Evolutionary conservation across 2,329 filamentous ascomycete species (phyloP), one percentile per base, ranked within the genome.

Genomic region (Salinomyces thailandicus): DNA sequence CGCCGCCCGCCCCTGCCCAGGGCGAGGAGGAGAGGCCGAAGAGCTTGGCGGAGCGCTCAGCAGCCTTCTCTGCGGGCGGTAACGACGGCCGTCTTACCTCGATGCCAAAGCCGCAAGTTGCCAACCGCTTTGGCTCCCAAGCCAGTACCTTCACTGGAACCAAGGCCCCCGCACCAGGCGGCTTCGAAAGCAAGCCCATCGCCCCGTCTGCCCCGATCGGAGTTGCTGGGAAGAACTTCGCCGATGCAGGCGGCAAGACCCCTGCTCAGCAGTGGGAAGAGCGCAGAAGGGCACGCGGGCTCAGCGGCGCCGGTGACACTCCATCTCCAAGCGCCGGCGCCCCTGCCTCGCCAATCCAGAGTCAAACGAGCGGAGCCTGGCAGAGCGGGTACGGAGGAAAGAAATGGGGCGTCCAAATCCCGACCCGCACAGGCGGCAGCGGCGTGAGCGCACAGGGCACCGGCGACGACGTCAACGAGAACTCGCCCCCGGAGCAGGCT

Each of bases 181-280:
- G 69, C 0, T 74, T 85, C 34, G 73, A 72, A 24, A 64, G 75
- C 9, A 79, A 79, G 43, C 61, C 75, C n/a, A 26, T n/a, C 22
- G 67, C 76, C 18, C 37, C 53, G 9, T 58, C 75, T 16, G 63
- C 77, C 14, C 77, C 81, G 5, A 71, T 94, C 17, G 86, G 85
- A 17, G 72, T 77, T 46, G 86, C 87, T 24, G 93, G 85, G 63
- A 79, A 85, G 53, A 94, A 86, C 1, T 98, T 96, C 66, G 91
- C 91, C 12, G 87, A 95, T 48, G 71, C 93, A 59, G 87, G 83
- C 45, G 91, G 91, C 44, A 98, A 96, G 69, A 96, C 91, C 4
- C 91, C 91, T 5, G 87, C 91, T 18, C 91, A 98, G 61, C 66
- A 94, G 22, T 98, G 91, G 91, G 89, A 89, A 0, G 91, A 98